Evolutionary conservation across 192 early-diverging fungal genomes (phyloP).

Genomic region (Phlyctochytrium bullatum): DNA sequence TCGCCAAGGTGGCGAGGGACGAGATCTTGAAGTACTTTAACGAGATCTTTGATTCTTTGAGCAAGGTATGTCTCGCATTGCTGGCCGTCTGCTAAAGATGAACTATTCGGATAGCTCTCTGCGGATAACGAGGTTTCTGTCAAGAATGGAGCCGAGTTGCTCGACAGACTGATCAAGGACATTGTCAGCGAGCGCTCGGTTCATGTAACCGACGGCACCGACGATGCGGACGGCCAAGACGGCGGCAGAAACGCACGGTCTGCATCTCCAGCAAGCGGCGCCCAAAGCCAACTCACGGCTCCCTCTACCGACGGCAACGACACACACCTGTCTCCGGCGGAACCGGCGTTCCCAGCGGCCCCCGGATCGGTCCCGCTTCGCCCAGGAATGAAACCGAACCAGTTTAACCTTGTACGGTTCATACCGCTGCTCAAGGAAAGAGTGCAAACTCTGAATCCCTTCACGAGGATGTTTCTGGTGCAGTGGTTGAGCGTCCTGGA

Average conservation of each 20-base stretch:
- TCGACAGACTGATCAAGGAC: slow-evolving; percentile 95
- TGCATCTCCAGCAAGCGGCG: neutral
- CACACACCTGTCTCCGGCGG: slow-evolving; percentile 9
- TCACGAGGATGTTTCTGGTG: slow-evolving; percentile 87
- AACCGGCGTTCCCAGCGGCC: slow-evolving; percentile 26
- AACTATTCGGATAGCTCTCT: slow-evolving; percentile 58
- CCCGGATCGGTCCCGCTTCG: slow-evolving; percentile 35
- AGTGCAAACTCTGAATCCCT: slow-evolving; percentile 86
- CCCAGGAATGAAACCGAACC: slow-evolving; percentile 32
- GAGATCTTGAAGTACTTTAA: slow-evolving; percentile 91
- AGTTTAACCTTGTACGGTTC: slow-evolving; percentile 88
- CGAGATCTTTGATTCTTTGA: slow-evolving; percentile 94
- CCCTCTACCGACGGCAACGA: neutral
- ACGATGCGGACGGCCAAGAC: slow-evolving; percentile 8
- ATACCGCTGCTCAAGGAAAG: slow-evolving; percentile 92
- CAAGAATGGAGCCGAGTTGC: slow-evolving; percentile 89
- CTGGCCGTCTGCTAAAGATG: neutral
- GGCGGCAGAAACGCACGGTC: slow-evolving; percentile 39
- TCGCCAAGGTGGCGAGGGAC: slow-evolving; percentile 90
- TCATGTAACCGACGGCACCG: slow-evolving; percentile 12
- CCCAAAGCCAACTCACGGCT: neutral
- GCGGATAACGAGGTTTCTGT: slow-evolving; percentile 89
- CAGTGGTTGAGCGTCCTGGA: slow-evolving; percentile 91
- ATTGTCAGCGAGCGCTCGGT: slow-evolving; percentile 84
- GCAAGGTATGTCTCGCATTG: slow-evolving; percentile 58